Percentiles rank a stretch among this genome's conserved stretches.
phyloP scores from a whole-genome alignment of 371 early-diverging fungal species.

The Mortierella sp. region DNA sequence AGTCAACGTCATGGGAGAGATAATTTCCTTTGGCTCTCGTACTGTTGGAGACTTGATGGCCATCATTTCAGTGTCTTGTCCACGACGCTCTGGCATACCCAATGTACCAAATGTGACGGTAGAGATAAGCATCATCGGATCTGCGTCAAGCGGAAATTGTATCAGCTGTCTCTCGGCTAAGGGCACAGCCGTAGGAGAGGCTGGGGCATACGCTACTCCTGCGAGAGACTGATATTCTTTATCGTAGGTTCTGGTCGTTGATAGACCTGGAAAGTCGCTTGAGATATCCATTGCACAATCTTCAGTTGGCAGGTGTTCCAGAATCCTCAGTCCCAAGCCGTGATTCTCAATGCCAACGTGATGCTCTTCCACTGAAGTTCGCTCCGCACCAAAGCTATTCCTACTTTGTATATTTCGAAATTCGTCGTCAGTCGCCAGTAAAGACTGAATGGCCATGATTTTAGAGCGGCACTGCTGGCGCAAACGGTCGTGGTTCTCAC shows the following conservation, averaged over 20 bases:
- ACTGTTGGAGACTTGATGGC: neutral
- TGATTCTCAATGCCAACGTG: neutral
- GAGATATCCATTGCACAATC: conserved; percentile 6
- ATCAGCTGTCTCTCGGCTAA: neutral
- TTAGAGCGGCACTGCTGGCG: conserved; percentile 54
- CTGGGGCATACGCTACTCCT: neutral
- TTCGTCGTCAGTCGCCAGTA: conserved; percentile 51
- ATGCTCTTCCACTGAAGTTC: neutral
- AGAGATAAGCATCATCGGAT: conserved; percentile 21
- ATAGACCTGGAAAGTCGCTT: neutral
- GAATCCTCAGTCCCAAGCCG: neutral
- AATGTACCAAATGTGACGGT: conserved; percentile 10
- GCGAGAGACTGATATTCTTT: neutral
- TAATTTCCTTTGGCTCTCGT: neutral
- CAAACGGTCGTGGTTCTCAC: conserved; percentile 38
- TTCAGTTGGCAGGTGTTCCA: neutral
- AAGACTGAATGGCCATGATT: conserved; percentile 53
- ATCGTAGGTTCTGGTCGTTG: neutral
- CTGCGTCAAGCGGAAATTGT: conserved; percentile 8
- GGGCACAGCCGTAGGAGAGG: neutral
- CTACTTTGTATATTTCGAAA: conserved; percentile 30
- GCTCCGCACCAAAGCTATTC: neutral
- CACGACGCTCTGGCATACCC: neutral
- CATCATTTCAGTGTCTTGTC: neutral
- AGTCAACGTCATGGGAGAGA: conserved; percentile 40